Conservation (phyloP, 805 yeast genomes). For the Yamadazyma ubonensis region DNA sequence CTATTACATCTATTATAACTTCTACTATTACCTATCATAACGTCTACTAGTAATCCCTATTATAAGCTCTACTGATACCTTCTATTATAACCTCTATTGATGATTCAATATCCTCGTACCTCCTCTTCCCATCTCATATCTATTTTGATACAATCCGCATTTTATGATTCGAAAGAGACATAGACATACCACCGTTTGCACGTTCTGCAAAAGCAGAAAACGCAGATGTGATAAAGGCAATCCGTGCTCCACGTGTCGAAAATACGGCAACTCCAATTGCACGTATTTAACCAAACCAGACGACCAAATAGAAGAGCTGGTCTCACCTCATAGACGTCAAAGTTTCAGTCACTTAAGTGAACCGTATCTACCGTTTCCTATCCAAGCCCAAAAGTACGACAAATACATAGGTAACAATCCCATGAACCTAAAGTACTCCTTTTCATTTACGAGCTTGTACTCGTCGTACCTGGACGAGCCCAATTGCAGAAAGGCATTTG, state of each 20-base stretch:
- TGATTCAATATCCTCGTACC: too few relatives aligned
- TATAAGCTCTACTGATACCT: too few relatives aligned
- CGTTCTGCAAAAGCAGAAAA: conserved; percentile 29
- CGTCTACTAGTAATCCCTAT: too few relatives aligned
- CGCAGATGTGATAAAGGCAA: conserved; percentile 31
- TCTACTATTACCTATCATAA: too few relatives aligned
- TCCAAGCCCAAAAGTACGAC: neutral
- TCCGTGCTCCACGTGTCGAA: conserved; percentile 32
- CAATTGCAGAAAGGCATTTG: neutral
- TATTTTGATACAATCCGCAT: too few relatives aligned
- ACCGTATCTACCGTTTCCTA: neutral
- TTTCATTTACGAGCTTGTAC: neutral
- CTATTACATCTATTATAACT: too few relatives aligned
- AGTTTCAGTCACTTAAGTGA: too few relatives aligned
- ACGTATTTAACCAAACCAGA: neutral
- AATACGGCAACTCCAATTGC: conserved; percentile 28
- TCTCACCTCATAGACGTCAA: too few relatives aligned
- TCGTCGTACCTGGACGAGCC: neutral
- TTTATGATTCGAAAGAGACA: conserved; percentile 21
- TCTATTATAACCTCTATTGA: too few relatives aligned
- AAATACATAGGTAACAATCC: conserved; percentile 12
- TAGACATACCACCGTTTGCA: conserved; percentile 29
- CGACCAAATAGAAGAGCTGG: neutral
- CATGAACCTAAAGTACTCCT: neutral
- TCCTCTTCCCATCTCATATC: neutral